A percentile compares a stretch with the other conserved stretches of the same genome.
Evolutionary conservation across 2,329 filamentous ascomycete genomes (phyloP).

Genomic region (Emmonsiellopsis sp.): DNA sequence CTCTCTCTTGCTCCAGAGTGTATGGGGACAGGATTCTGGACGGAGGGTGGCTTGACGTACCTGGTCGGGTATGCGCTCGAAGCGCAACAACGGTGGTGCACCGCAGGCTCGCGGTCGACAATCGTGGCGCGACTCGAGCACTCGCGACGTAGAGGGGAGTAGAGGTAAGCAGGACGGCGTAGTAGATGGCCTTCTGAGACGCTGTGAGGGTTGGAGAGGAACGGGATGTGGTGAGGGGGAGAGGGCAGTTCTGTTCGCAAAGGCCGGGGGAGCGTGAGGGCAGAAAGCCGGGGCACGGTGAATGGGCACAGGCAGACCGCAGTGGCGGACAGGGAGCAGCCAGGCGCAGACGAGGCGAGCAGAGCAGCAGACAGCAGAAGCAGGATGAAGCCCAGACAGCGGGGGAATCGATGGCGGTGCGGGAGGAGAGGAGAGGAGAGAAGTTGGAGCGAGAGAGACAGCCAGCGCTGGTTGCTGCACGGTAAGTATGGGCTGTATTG

Average conservation of each 20-base stretch:
- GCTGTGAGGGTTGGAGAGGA: background rate
- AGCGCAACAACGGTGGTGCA: slow-evolving; percentile 2
- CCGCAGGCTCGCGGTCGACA: background rate
- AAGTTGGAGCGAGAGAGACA: background rate
- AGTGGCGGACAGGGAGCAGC: background rate
- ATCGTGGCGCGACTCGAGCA: background rate
- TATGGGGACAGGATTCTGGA: background rate
- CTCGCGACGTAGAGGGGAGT: background rate
- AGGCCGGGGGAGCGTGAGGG: background rate
- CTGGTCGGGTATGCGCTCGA: slow-evolving; percentile 1
- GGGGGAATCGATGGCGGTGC: background rate
- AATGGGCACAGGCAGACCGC: background rate
- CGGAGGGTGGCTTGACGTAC: background rate
- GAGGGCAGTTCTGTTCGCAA: slow-evolving; percentile 4
- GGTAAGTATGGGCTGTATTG: no score
- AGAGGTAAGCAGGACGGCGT: background rate
- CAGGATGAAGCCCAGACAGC: background rate
- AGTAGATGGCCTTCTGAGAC: background rate
- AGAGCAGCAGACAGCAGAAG: background rate
- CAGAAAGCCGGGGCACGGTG: background rate
- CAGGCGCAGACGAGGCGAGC: background rate
- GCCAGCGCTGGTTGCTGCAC: background rate
- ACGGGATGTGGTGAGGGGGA: background rate
- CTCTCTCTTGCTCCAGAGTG: background rate
- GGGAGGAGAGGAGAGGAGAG: background rate